phyloP scores from a whole-genome alignment of 78 protist genomes.

The Tieghemostelium lacteum region DNA sequence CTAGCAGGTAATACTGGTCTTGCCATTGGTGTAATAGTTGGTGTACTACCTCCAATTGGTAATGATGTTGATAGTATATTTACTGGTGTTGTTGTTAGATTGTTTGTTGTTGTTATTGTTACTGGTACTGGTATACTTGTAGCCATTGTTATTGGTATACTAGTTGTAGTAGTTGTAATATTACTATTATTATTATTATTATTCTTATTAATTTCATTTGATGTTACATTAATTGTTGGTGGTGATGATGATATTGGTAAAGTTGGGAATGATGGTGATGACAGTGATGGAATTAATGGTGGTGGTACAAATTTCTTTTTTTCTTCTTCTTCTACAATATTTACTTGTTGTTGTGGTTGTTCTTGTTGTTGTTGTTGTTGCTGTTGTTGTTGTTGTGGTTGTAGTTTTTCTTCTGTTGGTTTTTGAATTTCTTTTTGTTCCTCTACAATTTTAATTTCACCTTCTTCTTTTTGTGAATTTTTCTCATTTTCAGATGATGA shows the following conservation, averaged over 20 bases:
- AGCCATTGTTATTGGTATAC: background rate
- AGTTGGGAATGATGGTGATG: conserved; percentile 65
- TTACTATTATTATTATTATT: no score
- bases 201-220: no score
- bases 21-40: no score
- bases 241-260: no score
- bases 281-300: conserved; percentile 24
- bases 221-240: no score
- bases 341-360: no score
- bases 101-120: conserved; percentile 10
- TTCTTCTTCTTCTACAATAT: background rate
- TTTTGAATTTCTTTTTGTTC: background rate
- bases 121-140: background rate
- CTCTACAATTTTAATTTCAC: conserved; percentile 2
- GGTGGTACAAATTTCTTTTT: conserved; percentile 51
- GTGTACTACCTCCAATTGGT: background rate
- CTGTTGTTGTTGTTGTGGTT: background rate
- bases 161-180: conserved; percentile 11
- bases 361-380: background rate
- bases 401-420: background rate
- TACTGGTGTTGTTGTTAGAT: no score
- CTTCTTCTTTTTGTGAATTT: conserved; percentile 10
- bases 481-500: no score
- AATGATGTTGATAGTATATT: no score
- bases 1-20: conserved; percentile 11